Evolutionary conservation across 2,329 filamentous ascomycete species (phyloP), one percentile per base, ranked within the genome.

Genomic region (Calonectria leucothoes): DNA sequence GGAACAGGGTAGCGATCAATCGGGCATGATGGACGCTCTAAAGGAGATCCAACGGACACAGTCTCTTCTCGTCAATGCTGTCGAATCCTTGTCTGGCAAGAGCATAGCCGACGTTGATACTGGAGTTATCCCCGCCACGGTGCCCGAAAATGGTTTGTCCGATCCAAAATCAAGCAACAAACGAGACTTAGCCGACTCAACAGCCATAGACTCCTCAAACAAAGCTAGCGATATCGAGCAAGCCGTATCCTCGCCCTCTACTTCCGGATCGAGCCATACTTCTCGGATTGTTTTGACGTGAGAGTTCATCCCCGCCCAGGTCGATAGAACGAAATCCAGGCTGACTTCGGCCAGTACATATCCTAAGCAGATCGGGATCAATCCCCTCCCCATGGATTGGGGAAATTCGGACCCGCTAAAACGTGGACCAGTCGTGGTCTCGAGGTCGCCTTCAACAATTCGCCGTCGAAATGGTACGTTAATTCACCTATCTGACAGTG

Each of bases 341-440:
- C 71, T 76, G 61, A 79, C 67, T 51, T 42, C 71, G 45, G 59
- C 15, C 52, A 91, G 90, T 65, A 98, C 96, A 7, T 98, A 98
- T 84, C 96, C 96, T 33, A 95, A 95, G 79, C 96, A 98, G 86
- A 95, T 94, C 77, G 96, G 96, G 75, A 96, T 98, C 84, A 94
- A 98, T 77, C 96, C 96, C n/a, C 87, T 98, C 66, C 91, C 92
- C 27, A 92, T 98, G 89, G 90, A 94, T 78, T 98, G 96, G 96
- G 96, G 96, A 65, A 91, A 95, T 69, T 86, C 90, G 69, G 94
- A 98, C 82, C 92, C 94, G 48, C 84, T 89, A 71, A 88, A 92
- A 80, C 91, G 96, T 84, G 97, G 96, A 2, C 96, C 96, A 6
- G 94, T 98, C 64, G 93, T 98, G 66, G 96, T 98, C 52, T 97